A percentile compares a stretch with the other conserved stretches of the same genome.
These are phyloP conservation scores for Poterioochromonas sp. DNA, from an alignment of 352 stramenopile genomes.

Conservation along the genomic window DNA sequence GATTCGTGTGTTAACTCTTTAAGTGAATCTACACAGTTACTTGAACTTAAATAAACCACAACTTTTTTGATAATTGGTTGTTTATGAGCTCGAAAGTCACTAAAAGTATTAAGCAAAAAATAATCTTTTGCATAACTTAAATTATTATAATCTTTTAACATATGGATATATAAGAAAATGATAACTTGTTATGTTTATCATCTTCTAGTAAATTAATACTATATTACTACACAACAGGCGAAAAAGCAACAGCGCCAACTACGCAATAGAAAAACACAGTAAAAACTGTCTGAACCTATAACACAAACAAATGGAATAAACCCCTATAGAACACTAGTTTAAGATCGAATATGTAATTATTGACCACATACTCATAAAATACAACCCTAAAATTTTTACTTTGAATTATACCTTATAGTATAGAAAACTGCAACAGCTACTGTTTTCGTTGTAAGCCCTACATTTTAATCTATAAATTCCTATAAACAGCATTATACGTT, in stretches of 20 bases:
- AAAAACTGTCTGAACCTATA: conserved; percentile 31
- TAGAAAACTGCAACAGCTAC: conserved; percentile 30
- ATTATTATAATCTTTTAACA: conserved; percentile 33
- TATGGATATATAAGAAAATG: conserved; percentile 32
- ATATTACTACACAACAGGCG: conserved; percentile 30
- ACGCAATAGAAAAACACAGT: conserved; percentile 31
- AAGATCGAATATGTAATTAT: conserved; percentile 32
- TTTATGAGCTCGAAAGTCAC: conserved; percentile 39
- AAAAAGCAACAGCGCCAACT: conserved; percentile 30
- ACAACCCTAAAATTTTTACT: conserved; percentile 32
- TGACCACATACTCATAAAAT: conserved; percentile 31
- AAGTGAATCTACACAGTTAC: conserved; percentile 31
- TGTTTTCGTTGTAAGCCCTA: conserved; percentile 30
- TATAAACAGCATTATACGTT: conserved; percentile 32
- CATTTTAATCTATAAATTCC: conserved; percentile 32
- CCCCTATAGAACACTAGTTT: conserved; percentile 30
- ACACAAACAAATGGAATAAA: conserved; percentile 32
- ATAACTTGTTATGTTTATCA: conserved; percentile 32
- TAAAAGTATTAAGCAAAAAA: conserved; percentile 32
- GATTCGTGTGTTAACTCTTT: conserved; percentile 31
- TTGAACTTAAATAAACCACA: conserved; percentile 35
- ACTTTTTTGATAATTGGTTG: conserved; percentile 33
- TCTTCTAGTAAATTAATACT: conserved; percentile 32
- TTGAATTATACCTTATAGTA: conserved; percentile 32
- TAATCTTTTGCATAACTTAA: conserved; percentile 32